These are phyloP conservation scores for Ceratorhiza oryzae-sativae DNA, from an alignment of 1,284 basidiomycete genomes.

Conservation along the genomic window DNA sequence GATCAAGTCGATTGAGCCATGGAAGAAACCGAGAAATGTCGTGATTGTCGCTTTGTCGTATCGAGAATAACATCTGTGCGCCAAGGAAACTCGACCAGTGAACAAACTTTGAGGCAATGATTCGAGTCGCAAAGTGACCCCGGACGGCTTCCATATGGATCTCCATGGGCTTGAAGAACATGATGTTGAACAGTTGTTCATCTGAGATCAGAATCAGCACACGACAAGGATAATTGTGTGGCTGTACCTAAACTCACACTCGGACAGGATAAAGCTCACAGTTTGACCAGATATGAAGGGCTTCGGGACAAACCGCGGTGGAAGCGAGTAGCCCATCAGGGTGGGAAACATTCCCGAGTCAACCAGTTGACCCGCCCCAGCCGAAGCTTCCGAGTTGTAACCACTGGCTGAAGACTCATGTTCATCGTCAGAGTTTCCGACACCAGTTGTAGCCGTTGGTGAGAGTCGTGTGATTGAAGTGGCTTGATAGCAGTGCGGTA, in stretches of 20 bases:
- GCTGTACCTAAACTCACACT: neutral
- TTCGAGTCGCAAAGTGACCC: neutral
- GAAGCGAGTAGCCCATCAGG: neutral
- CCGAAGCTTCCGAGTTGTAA: too few relatives aligned
- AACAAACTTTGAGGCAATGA: neutral
- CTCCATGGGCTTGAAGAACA: neutral
- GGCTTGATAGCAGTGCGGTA: too few relatives aligned
- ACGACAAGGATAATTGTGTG: too few relatives aligned
- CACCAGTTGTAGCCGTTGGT: too few relatives aligned
- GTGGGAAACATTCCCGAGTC: neutral
- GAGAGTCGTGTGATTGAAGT: too few relatives aligned
- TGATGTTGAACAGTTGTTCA: neutral
- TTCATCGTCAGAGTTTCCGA: too few relatives aligned
- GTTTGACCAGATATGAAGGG: neutral
- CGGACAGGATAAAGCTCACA: neutral
- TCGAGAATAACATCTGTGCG: neutral
- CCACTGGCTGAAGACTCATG: too few relatives aligned
- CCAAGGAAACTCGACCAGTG: constrained; percentile 21
- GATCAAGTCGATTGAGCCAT: neutral
- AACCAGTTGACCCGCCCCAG: too few relatives aligned
- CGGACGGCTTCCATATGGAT: neutral
- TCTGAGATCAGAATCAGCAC: neutral
- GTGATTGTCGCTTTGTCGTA: neutral
- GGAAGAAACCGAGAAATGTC: neutral
- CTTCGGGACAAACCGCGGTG: neutral